These are phyloP conservation scores for Tricholoma matsutake DNA, from an alignment of 768 basidiomycete species.

Conservation along the genomic window DNA sequence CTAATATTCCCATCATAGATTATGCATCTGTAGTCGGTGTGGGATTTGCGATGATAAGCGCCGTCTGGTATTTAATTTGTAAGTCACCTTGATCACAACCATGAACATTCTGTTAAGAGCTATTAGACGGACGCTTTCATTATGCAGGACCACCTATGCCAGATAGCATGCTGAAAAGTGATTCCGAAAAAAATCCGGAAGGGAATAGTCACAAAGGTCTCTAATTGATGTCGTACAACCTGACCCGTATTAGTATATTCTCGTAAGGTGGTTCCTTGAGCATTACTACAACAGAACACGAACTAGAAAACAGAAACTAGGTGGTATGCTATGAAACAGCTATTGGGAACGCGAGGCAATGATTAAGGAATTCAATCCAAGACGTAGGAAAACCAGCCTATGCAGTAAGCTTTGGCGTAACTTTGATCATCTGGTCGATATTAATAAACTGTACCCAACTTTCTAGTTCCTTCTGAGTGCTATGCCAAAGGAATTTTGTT, in stretches of 20 bases:
- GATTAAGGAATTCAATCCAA: neutral
- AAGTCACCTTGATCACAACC: conserved; percentile 18
- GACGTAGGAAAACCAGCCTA: conserved; percentile 15
- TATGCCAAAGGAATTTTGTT: conserved; percentile 71
- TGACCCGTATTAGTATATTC: neutral
- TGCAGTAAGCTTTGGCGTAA: conserved; percentile 73
- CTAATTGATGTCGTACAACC: neutral
- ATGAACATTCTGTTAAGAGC: neutral
- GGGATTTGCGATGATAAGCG: conserved; percentile 56
- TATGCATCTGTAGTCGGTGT: conserved; percentile 68
- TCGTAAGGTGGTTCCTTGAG: neutral
- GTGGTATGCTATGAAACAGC: neutral
- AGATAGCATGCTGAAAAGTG: neutral
- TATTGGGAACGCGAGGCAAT: neutral
- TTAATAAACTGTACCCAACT: conserved; percentile 84
- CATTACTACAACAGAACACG: neutral
- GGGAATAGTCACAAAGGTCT: too few species aligned
- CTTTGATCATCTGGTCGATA: conserved; percentile 78
- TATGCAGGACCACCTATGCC: neutral
- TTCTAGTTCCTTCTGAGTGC: conserved; percentile 62
- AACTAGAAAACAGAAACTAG: neutral
- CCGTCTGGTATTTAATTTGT: conserved; percentile 60
- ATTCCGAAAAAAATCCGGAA: too few species aligned
- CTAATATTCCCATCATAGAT: conserved; percentile 35
- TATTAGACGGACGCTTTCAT: neutral